A percentile compares a stretch with the other conserved stretches of the same genome.
These are phyloP conservation scores for Byssoonygena ceratinophila DNA, from an alignment of 2,329 filamentous ascomycete genomes.

Conservation along the genomic window DNA sequence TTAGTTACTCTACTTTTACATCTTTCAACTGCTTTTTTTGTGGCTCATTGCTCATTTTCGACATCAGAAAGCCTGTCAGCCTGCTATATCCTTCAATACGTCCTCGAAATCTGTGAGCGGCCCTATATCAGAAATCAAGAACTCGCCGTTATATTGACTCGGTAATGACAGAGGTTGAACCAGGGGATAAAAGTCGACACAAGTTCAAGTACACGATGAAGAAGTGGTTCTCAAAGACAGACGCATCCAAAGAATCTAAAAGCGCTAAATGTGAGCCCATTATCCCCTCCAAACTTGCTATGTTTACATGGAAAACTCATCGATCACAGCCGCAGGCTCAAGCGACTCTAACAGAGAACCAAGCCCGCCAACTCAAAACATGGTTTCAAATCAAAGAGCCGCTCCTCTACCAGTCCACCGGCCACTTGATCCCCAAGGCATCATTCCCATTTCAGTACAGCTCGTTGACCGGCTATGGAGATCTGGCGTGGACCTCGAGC, in stretches of 20 bases:
- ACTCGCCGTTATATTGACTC: background rate
- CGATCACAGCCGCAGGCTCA: background rate
- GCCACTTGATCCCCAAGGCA: background rate
- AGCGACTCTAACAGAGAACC: background rate
- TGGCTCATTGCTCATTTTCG: background rate
- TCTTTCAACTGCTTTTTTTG: background rate
- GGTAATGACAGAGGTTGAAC: background rate
- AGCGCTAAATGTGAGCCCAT: background rate
- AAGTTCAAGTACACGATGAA: background rate
- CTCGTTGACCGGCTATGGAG: constrained; percentile 1
- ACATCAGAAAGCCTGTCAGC: background rate
- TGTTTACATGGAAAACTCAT: background rate
- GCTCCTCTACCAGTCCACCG: background rate
- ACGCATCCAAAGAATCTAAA: background rate
- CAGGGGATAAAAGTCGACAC: background rate
- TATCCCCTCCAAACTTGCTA: background rate
- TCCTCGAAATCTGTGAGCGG: background rate
- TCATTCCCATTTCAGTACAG: background rate
- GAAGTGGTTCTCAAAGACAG: background rate
- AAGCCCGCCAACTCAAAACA: background rate
- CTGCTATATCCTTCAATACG: background rate
- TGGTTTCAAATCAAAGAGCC: background rate
- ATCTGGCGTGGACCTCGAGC: background rate
- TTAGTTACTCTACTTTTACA: too few species aligned
- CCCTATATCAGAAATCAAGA: background rate